Conservation (phyloP, 2,329 filamentous ascomycete genomes). For the Arthrobotrys iridis region DNA sequence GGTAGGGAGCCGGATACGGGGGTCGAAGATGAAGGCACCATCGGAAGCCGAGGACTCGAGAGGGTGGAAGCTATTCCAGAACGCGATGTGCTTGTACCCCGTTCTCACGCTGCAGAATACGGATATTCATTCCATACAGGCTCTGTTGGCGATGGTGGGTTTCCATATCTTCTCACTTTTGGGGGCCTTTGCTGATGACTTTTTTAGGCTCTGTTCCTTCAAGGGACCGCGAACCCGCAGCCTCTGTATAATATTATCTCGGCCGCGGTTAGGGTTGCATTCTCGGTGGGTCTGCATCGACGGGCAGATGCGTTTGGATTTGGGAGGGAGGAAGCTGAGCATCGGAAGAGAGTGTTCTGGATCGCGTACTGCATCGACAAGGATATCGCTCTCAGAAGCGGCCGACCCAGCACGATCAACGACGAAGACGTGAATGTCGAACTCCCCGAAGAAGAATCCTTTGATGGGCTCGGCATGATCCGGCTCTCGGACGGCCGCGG, state of each 20-base stretch:
- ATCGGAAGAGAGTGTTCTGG: conserved; percentile 82
- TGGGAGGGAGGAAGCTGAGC: conserved; percentile 92
- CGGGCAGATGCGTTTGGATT: conserved; percentile 90
- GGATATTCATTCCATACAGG: conserved; percentile 92
- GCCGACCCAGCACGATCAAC: conserved; percentile 76
- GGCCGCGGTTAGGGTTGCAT: conserved; percentile 86
- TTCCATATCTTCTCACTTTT: not conserved
- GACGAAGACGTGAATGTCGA: conserved; percentile 95
- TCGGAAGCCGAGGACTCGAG: conserved; percentile 82
- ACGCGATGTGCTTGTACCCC: conserved; percentile 90
- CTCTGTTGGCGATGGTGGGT: conserved; percentile 82
- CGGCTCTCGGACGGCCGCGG: conserved; percentile 86
- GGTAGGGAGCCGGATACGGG: conserved; percentile 89
- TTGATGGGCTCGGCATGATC: conserved; percentile 93
- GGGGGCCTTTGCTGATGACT: conserved; percentile 41
- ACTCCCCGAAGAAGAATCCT: conserved; percentile 86
- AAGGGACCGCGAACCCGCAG: conserved; percentile 95
- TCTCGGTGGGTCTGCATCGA: conserved; percentile 96
- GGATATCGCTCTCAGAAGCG: conserved; percentile 77
- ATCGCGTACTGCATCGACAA: conserved; percentile 79
- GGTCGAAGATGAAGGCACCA: conserved; percentile 76
- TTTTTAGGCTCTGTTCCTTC: conserved; percentile 82
- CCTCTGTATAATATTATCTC: conserved; percentile 91
- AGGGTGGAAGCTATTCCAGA: conserved; percentile 95
- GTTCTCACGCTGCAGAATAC: conserved; percentile 96